These are phyloP conservation scores for Amphirosellinia nigrospora DNA, from an alignment of 495 filamentous ascomycete genomes.

Conservation along the genomic window DNA sequence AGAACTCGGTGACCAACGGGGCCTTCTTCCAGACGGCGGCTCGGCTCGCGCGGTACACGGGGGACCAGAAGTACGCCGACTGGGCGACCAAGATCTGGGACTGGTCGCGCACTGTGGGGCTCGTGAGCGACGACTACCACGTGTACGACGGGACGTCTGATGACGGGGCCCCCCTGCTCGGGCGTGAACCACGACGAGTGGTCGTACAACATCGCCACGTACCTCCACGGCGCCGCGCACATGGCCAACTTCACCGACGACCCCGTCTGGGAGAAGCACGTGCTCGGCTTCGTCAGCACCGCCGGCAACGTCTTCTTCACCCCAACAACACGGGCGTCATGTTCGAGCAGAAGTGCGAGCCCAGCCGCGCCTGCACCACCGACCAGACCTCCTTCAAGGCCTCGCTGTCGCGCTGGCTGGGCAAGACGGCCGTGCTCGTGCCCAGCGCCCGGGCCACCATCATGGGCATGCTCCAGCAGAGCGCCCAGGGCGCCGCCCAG, in stretches of 20 bases:
- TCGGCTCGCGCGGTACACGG: conserved; percentile 76
- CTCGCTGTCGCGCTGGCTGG: conserved; percentile 77
- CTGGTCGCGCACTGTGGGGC: conserved; percentile 67
- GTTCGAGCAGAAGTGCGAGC: conserved; percentile 75
- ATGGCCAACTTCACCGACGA: conserved; percentile 74
- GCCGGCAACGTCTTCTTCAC: conserved; percentile 63
- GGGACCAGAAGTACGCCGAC: conserved; percentile 73
- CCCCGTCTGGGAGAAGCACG: conserved; percentile 63
- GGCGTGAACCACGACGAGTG: conserved; percentile 69
- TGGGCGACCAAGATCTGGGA: conserved; percentile 76
- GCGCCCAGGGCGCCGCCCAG: conserved; percentile 65
- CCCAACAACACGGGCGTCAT: conserved; percentile 61
- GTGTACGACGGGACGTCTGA: conserved; percentile 75
- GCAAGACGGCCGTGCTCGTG: conserved; percentile 68
- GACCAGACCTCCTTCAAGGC: conserved; percentile 81
- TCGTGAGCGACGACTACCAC: conserved; percentile 65
- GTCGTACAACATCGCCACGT: conserved; percentile 78
- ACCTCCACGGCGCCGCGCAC: conserved; percentile 73
- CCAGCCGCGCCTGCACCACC: conserved; percentile 64
- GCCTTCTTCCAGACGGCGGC: conserved; percentile 80
- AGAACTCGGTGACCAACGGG: conserved; percentile 79
- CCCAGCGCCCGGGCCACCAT: conserved; percentile 63
- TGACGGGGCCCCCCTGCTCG: conserved; percentile 61
- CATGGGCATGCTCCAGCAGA: conserved; percentile 58
- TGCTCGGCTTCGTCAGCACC: conserved; percentile 61